Conservation (phyloP, 176 grass and related monocot species). For the Alloteropsis semialata region DNA sequence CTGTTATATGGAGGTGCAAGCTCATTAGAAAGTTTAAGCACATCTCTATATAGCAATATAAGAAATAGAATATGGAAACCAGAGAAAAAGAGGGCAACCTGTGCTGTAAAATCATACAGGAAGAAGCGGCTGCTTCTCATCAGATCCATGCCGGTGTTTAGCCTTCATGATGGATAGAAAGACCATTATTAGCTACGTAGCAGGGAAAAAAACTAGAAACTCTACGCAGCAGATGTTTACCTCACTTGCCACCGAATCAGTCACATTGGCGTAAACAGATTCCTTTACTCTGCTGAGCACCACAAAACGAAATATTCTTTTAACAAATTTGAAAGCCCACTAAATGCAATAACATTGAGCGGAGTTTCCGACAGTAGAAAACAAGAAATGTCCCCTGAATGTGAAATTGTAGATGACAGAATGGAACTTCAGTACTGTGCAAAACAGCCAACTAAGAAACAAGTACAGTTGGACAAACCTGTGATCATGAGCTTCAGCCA, state of each 20-base stretch:
- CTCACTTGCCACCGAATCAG: constrained; percentile 56
- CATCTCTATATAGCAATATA: neutral
- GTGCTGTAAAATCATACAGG: constrained; percentile 58
- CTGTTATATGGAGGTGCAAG: constrained; percentile 5
- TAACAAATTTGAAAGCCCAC: neutral
- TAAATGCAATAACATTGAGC: neutral
- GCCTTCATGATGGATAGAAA: constrained; percentile 49
- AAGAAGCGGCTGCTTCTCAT: constrained; percentile 76
- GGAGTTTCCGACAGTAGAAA: neutral
- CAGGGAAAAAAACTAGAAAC: neutral
- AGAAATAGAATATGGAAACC: neutral
- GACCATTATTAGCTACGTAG: neutral
- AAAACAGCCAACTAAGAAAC: neutral
- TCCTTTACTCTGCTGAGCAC: constrained; percentile 56
- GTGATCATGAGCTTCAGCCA: constrained; percentile 57
- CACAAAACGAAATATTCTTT: constrained; percentile 32
- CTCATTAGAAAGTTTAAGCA: neutral
- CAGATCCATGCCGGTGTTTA: constrained; percentile 60
- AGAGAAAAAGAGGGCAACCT: constrained; percentile 24
- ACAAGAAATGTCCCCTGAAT: neutral
- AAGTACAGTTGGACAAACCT: constrained; percentile 44
- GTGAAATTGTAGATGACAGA: neutral
- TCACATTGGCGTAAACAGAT: constrained; percentile 39
- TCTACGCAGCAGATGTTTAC: constrained; percentile 35
- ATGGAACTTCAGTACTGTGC: constrained; percentile 8